A percentile compares a stretch with the other conserved stretches of the same genome.
phyloP scores from a whole-genome alignment of 768 basidiomycete genomes.

The Lactarius sanguifluus region DNA sequence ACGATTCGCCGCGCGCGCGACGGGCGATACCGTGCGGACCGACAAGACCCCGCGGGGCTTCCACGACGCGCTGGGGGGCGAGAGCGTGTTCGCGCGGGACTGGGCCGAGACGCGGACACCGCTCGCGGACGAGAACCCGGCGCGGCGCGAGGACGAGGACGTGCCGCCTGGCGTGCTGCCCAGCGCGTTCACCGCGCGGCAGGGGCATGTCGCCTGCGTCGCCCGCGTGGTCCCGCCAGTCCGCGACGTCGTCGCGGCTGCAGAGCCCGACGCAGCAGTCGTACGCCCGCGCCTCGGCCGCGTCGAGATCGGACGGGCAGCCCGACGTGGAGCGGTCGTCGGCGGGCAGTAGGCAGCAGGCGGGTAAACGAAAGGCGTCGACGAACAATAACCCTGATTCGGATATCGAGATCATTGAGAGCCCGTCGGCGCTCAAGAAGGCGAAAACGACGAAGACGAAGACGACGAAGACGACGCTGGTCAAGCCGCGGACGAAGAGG shows the following conservation, averaged over 20 bases:
- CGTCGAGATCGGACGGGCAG: constrained; percentile 35
- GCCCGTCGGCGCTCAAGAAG: constrained; percentile 31
- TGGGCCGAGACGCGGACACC: constrained; percentile 71
- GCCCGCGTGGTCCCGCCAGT: constrained; percentile 46
- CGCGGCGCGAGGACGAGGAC: constrained; percentile 35
- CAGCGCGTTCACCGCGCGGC: constrained; percentile 37
- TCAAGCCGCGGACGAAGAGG: constrained; percentile 34
- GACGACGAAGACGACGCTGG: constrained; percentile 24
- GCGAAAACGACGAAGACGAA: constrained; percentile 27
- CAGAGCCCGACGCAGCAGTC: constrained; percentile 50
- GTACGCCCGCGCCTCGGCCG: constrained; percentile 39
- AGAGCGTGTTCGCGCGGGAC: constrained; percentile 69
- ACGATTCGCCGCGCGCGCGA: constrained; percentile 61
- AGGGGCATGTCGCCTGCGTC: constrained; percentile 49
- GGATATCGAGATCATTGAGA: constrained; percentile 36
- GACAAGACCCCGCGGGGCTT: constrained; percentile 46
- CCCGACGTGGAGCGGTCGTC: constrained; percentile 44
- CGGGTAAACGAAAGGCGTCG: constrained; percentile 52
- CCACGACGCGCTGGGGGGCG: constrained; percentile 61
- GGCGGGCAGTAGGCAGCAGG: constrained; percentile 24
- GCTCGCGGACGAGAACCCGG: constrained; percentile 39
- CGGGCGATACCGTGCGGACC: constrained; percentile 48
- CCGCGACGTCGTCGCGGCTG: constrained; percentile 35
- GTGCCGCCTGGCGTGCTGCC: constrained; percentile 34
- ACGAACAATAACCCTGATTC: constrained; percentile 32